A percentile compares a stretch with the other conserved stretches of the same genome.
Evolutionary conservation across 225 moss, liverwort and hornwort species (phyloP).

Genomic region (Pseudoscleropodium purum): DNA sequence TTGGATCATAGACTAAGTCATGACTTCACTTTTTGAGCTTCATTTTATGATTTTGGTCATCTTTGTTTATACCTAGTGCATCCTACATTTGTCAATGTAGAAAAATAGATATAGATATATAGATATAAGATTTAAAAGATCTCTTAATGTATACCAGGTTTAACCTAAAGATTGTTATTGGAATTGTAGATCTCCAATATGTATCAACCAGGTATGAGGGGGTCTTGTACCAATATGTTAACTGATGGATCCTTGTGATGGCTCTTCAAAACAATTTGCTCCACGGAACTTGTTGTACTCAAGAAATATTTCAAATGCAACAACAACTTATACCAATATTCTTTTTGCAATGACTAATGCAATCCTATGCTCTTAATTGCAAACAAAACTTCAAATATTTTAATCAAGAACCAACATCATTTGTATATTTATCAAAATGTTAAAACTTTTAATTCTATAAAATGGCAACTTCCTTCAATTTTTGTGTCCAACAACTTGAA

Average conservation of each 20-base stretch:
- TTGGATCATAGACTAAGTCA: rapidly evolving
- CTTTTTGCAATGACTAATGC: no score
- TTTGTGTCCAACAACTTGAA: no score
- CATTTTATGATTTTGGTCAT: not conserved
- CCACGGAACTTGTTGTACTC: no score
- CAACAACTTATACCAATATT: no score
- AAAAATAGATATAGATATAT: not conserved
- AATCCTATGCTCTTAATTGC: no score
- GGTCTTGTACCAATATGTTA: not conserved
- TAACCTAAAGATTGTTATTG: not conserved
- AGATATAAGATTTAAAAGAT: not conserved
- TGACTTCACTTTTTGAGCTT: not conserved
- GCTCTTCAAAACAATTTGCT: not conserved
- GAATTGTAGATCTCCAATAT: not conserved
- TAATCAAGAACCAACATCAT: no score
- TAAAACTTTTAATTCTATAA: no score
- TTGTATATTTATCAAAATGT: no score
- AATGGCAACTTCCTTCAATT: no score
- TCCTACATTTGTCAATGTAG: not conserved
- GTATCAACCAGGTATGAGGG: not conserved
- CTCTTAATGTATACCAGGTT: not conserved
- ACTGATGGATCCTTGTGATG: rapidly evolving
- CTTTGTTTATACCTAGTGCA: not conserved
- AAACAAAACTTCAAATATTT: no score
- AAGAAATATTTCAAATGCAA: no score